These are phyloP conservation scores for Sporothrix protearum DNA, from an alignment of 2,329 filamentous ascomycete species.

Conservation along the genomic window DNA sequence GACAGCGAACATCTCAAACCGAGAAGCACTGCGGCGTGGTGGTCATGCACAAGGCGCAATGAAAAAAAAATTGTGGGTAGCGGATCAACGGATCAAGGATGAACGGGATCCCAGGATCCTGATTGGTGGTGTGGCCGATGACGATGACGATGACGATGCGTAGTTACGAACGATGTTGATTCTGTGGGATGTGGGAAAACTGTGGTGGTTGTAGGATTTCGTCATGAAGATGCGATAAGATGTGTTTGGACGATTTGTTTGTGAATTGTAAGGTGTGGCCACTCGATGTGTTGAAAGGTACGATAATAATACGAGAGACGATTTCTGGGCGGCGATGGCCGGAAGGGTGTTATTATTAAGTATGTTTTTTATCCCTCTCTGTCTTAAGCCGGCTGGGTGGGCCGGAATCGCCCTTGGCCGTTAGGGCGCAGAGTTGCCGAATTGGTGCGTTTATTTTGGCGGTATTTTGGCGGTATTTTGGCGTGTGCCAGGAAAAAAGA, in stretches of 20 bases:
- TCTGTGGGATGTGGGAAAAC: not conserved
- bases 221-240: constrained; percentile 1
- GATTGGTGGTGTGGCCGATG: not conserved
- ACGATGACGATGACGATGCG: not conserved
- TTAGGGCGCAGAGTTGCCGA: constrained; percentile 25
- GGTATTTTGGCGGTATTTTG: not conserved
- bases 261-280: not conserved
- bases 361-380: constrained; percentile 23
- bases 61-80: not conserved
- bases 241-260: not conserved
- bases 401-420: constrained; percentile 27
- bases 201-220: not conserved
- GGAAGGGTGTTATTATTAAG: constrained; percentile 27
- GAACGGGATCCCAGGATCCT: not conserved
- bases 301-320: constrained; percentile 22
- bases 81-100: constrained; percentile 10
- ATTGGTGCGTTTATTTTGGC: constrained; percentile 27
- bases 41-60: constrained; percentile 12
- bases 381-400: constrained; percentile 19
- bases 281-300: not conserved
- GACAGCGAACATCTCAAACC: constrained; percentile 25
- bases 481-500: constrained; percentile 18
- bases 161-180: not conserved
- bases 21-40: constrained; percentile 15
- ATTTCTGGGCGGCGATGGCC: constrained; percentile 23